phyloP scores from a whole-genome alignment of 2,329 filamentous ascomycete genomes.

The Pseudogymnoascus verrucosus region DNA sequence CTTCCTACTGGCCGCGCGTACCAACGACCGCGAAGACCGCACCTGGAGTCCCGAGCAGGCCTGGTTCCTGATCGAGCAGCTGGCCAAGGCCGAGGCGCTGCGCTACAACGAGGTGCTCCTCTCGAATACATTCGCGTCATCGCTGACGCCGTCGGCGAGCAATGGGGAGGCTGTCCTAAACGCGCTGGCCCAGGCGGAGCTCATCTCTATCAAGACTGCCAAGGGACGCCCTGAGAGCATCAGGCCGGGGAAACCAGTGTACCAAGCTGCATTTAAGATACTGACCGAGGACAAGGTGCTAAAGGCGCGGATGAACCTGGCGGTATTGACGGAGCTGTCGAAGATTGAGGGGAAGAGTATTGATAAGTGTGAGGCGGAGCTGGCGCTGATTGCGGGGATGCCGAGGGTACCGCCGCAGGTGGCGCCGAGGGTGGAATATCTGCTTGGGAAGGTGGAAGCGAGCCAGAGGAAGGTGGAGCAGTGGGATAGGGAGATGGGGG shows the following conservation, averaged over 20 bases:
- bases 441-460: constrained; percentile 64
- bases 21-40: constrained; percentile 38
- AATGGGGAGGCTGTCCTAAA: constrained; percentile 70
- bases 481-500: constrained; percentile 64
- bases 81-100: constrained; percentile 60
- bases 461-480: constrained; percentile 67
- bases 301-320: constrained; percentile 63
- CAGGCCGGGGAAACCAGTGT: constrained; percentile 76
- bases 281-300: constrained; percentile 67
- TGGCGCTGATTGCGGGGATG: constrained; percentile 61
- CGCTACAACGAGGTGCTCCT: constrained; percentile 83
- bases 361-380: constrained; percentile 70
- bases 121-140: constrained; percentile 62
- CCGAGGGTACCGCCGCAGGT: constrained; percentile 65
- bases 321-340: constrained; percentile 59
- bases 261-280: constrained; percentile 70
- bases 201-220: constrained; percentile 66
- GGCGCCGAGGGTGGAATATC: constrained; percentile 57
- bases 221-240: constrained; percentile 74
- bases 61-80: constrained; percentile 76
- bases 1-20: constrained; percentile 60
- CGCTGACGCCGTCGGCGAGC: constrained; percentile 38
- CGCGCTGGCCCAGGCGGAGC: constrained; percentile 73
- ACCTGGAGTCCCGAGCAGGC: constrained; percentile 80
- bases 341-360: constrained; percentile 67